Evolutionary conservation across 169 alveolate species (phyloP), one percentile per base, ranked within the genome.

Genomic region (Fabrea salina): DNA sequence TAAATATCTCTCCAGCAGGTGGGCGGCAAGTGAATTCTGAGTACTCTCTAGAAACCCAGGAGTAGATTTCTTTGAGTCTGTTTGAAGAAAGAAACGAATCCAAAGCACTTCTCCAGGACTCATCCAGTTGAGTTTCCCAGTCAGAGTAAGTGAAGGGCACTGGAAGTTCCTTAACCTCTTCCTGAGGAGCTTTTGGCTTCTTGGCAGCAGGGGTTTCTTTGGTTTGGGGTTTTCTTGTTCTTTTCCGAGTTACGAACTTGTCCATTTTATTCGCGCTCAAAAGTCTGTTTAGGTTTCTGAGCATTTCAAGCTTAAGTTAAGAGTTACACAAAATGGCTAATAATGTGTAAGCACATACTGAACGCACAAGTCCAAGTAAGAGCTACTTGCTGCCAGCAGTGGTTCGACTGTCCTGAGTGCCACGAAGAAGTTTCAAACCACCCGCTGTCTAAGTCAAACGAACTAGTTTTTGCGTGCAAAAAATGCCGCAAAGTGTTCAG

Each of bases 331-430:
- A n/a, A n/a, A n/a, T n/a, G n/a, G n/a, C n/a, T 19, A 61, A 79
- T 83, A 64, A 91, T 91, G 95, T 91, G 95, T 86, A 87, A 91
- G 72, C 95, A 91, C 66, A 86, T 91, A 49, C 85, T 91, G 19
- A 91, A 91, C 86, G 93, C 92, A 44, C 84, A 91, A 88, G 95
- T 91, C 22, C 61, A 82, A 33, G 87, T 91, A 32, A 75, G 95
- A 75, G 92, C 93, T 3, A 54, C 75, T 32, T 91, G 95, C 84
- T 91, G 95, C 80, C 82, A 83, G 70, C 79, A 82, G 51, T 91
- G 93, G 93, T 91, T 81, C 66, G 95, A 91, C 66, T 91, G 95
- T 77, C 85, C 95, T 5, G 91, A 85, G 70, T 91, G 95, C 57
- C 95, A 91, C 59, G 84, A 79, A 32, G 95, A 87, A 75, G 11